These are phyloP conservation scores for Wickerhamomyces xylosicus DNA, from an alignment of 805 yeast genomes.

Conservation along the genomic window DNA sequence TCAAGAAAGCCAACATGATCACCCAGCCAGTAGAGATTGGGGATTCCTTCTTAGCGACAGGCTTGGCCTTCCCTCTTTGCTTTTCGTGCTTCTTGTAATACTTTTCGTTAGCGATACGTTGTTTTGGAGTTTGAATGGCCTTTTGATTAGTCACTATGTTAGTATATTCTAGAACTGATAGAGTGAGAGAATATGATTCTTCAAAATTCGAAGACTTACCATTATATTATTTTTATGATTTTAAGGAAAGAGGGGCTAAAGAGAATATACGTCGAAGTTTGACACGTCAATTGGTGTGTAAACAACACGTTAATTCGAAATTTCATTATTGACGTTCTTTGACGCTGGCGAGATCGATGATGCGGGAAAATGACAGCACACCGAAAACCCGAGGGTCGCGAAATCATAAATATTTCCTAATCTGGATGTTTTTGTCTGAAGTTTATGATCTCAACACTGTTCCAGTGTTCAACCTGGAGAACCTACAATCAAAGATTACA, in stretches of 20 bases:
- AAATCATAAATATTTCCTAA: no score
- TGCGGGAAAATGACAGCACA: neutral
- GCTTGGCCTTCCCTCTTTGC: slow-evolving; percentile 66
- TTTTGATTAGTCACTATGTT: slow-evolving; percentile 5
- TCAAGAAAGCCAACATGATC: slow-evolving; percentile 46
- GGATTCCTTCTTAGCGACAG: slow-evolving; percentile 27
- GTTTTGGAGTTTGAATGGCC: slow-evolving; percentile 80
- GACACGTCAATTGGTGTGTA: no score
- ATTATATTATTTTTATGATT: no score
- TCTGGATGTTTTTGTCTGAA: no score
- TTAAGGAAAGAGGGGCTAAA: no score
- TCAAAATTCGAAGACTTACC: neutral
- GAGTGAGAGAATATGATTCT: neutral
- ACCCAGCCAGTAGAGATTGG: slow-evolving; percentile 64
- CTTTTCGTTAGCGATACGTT: slow-evolving; percentile 78
- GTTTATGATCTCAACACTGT: no score
- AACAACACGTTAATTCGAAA: no score
- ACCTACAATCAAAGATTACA: no score
- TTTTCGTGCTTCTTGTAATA: slow-evolving; percentile 65
- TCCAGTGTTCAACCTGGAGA: no score
- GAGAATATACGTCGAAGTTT: no score
- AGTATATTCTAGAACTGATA: neutral
- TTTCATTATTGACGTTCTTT: no score
- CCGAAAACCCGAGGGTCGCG: no score
- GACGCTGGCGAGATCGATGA: neutral